Conservation (phyloP, 164 flowering plant species). For the Taxillus chinensis region DNA sequence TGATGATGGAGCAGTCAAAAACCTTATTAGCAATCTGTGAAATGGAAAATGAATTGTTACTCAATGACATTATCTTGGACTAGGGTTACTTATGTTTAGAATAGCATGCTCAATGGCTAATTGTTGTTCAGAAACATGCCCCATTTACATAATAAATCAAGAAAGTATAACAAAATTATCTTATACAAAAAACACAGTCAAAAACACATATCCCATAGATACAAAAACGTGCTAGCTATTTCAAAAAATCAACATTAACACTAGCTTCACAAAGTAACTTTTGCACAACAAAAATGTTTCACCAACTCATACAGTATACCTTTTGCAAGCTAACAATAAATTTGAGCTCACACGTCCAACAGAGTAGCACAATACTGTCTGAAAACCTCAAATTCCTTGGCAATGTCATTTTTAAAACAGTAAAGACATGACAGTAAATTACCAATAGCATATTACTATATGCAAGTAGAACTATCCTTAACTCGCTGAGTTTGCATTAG, state of each 20-base stretch:
- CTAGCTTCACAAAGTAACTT: background rate
- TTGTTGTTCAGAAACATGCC: background rate
- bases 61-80: conserved; percentile 63
- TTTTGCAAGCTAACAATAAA: conserved; percentile 38
- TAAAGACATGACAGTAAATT: conserved; percentile 9
- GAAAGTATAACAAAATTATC: too few species aligned
- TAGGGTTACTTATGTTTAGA: conserved; percentile 15
- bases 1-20: conserved; percentile 9
- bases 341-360: background rate
- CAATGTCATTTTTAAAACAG: background rate
- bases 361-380: too few species aligned
- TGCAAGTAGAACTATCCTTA: too few species aligned
- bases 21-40: conserved; percentile 20
- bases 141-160: too few species aligned
- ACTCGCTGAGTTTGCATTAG: too few species aligned
- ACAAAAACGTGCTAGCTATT: background rate
- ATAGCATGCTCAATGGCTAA: too few species aligned
- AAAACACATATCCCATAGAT: background rate
- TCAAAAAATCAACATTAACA: background rate
- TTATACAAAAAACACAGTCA: too few species aligned
- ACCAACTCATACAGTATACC: conserved; percentile 66
- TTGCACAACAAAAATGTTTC: background rate
- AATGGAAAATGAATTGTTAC: conserved; percentile 22
- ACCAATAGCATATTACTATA: conserved; percentile 95
- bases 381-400: too few species aligned